These are phyloP conservation scores for Vaccinium darrowii DNA, from an alignment of 148 eudicot species.

Conservation along the genomic window DNA sequence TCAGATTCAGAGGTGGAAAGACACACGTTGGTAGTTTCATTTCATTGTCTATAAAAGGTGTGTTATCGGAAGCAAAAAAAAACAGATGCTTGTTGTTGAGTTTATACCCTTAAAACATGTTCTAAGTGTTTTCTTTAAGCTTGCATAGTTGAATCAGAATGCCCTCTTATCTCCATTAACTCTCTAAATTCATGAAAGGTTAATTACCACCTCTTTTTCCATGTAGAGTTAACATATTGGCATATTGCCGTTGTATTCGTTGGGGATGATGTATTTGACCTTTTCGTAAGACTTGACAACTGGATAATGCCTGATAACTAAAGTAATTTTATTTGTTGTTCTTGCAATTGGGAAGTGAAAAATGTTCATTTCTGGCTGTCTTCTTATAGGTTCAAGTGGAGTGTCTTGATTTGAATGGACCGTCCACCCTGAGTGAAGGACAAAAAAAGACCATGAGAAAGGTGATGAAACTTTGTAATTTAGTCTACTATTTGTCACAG, in stretches of 20 bases:
- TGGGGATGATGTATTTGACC: slow-evolving; percentile 1
- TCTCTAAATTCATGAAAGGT: neutral
- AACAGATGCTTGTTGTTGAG: neutral
- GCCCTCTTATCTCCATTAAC: neutral
- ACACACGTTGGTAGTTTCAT: neutral
- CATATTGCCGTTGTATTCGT: neutral
- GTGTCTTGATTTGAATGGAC: slow-evolving; percentile 19
- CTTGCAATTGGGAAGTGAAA: neutral
- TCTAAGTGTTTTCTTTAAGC: neutral
- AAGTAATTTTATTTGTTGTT: neutral
- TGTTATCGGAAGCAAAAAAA: neutral
- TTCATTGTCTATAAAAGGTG: neutral
- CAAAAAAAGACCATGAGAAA: slow-evolving; percentile 39
- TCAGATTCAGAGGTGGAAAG: neutral
- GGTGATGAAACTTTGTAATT: slow-evolving; percentile 36
- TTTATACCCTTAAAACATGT: neutral
- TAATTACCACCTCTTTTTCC: neutral
- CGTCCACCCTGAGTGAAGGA: slow-evolving; percentile 21
- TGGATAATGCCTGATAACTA: neutral
- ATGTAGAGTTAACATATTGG: neutral
- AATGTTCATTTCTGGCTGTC: slow-evolving; percentile 6
- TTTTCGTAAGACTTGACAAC: neutral
- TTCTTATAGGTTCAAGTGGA: slow-evolving; percentile 61
- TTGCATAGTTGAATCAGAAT: neutral
- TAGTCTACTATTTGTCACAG: neutral